Evolutionary conservation across 2,329 filamentous ascomycete species (phyloP), one percentile per base, ranked within the genome.

Genomic region (Neocatenulostroma microsporum): DNA sequence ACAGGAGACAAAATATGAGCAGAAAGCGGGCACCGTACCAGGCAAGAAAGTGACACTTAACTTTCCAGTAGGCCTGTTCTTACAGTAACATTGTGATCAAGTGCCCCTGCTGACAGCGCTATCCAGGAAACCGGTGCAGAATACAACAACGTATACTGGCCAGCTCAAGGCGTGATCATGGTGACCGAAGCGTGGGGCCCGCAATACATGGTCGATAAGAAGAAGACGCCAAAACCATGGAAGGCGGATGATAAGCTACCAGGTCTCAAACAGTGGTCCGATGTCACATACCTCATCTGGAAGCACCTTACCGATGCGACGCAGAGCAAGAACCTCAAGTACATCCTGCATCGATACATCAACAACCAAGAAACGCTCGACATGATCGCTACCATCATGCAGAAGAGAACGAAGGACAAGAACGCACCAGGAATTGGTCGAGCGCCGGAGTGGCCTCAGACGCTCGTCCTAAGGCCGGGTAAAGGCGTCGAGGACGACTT

Each of bases 101-200:
- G 27, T 8, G 8, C 10, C 15, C 15, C 9, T 29, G 14, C 14
- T 11, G 15, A 29, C 27, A 9, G 10, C 10, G 10, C 13, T 14
- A 10, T 14, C 10, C 14, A 29, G 27, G 9, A 9, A 29, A 46
- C 43, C 9, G 38, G 40, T 25, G 43, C 25, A 3, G 31, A 38
- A 14, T 46, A 43, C 28, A 31, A 18, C 37, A 46, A 46, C 21
- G 30, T 39, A 29, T 41, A 34, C 29, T 46, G 30, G 28, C 40
- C 40, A 2, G 21, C 34, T 12, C 17, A 30, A 5, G 40, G 43
- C 26, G 34, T 46, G 11, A 13, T 46, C 5, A 30, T 43, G 19
- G 36, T 40, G 30, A 40, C 32, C 31, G 30, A 32, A 25, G 43
- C 43, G 32, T 38, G 40, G 20, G 37, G 40, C 11, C 34, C 43